Base-by-base conservation (phyloP, 352 stramenopile species). In the Pythium aphanidermatum region DNA sequence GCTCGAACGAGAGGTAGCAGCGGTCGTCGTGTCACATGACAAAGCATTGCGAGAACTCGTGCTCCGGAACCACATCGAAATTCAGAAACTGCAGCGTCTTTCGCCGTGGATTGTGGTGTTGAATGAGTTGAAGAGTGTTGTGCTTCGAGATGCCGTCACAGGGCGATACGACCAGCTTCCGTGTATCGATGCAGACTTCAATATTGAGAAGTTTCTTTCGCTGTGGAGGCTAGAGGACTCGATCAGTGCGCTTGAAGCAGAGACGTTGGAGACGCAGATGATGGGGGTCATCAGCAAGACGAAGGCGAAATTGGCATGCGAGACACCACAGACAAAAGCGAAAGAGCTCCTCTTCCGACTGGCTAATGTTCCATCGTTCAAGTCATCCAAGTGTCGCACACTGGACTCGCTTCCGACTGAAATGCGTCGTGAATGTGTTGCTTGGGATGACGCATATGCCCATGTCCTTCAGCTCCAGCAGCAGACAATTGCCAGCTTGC, bases 381-480 rank as follows among this genome's bases (percentile, higher is more conserved):
- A 38, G 14, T 14, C n/a, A 24, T 11, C 16, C 4, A n/a, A 10
- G 36, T 23, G 28, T 19, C 24, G 63, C 17, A 39, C 60, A 4
- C 4, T 34, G 2, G 44, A 60, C 56, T 46, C 40, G 2, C 7
- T 47, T 6, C 48, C 58, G 5, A 48, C 33, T 2, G 73, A 76
- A 14, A 54, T 73, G 2, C 65, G 59, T 2, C 59, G 66, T 2
- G 45, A 65, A 7, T 70, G 58, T 41, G 33, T 43, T 17, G 58
- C 54, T 13, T 94, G 79, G 82, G 64, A 87, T 54, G 71, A 89
- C 60, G 82, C 77, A 1, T 92, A 85, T n/a, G 60, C 35, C 1
- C 83, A 70, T n/a, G 72, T 93, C 0, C 67, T 89, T 14, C 58
- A 72, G 20, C 44, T 92, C 3, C 82, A 94, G 51, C 82, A 92